phyloP scores from a whole-genome alignment of 345 rosid genomes.

The Populus nigra region DNA sequence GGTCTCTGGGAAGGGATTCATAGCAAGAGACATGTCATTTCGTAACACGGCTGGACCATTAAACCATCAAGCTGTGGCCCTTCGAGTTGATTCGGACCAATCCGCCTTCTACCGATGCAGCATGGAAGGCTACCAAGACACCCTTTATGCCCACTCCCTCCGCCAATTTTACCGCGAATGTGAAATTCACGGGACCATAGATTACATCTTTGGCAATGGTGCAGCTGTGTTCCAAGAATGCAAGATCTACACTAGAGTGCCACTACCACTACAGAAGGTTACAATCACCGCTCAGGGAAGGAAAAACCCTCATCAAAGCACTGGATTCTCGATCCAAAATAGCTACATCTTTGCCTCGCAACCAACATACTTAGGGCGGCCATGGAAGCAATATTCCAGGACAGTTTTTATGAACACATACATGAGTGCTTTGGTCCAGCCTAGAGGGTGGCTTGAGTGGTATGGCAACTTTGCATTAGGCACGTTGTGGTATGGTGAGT shows the following conservation, averaged over 20 bases:
- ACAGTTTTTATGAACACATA: conserved; percentile 27
- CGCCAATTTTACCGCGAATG: conserved; percentile 34
- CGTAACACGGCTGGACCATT: conserved; percentile 25
- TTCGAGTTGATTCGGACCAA: conserved; percentile 31
- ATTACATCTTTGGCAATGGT: conserved; percentile 35
- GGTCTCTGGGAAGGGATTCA: conserved; percentile 29
- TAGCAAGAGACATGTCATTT: conserved; percentile 32
- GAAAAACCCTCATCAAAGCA: conserved; percentile 27
- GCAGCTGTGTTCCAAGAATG: conserved; percentile 30
- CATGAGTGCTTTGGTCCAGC: conserved; percentile 24
- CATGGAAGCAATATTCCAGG: conserved; percentile 32
- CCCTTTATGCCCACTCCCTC: conserved; percentile 28
- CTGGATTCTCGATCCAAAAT: conserved; percentile 26
- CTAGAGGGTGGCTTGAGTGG: conserved; percentile 34
- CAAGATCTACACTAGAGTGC: conserved; percentile 28
- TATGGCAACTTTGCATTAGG: conserved; percentile 25
- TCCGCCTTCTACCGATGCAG: conserved; percentile 29
- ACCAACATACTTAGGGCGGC: conserved; percentile 28
- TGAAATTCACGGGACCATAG: conserved; percentile 27
- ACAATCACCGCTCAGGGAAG: conserved; percentile 31
- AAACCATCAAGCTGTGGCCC: conserved; percentile 28
- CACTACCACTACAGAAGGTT: conserved; percentile 27
- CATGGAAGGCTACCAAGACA: conserved; percentile 34
- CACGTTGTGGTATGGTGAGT: conserved; percentile 32
- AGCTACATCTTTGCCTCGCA: conserved; percentile 25